A percentile compares a stretch with the other conserved stretches of the same genome.
These are phyloP conservation scores for Aureobasidium sp. DNA, from an alignment of 2,329 filamentous ascomycete species.

Conservation along the genomic window DNA sequence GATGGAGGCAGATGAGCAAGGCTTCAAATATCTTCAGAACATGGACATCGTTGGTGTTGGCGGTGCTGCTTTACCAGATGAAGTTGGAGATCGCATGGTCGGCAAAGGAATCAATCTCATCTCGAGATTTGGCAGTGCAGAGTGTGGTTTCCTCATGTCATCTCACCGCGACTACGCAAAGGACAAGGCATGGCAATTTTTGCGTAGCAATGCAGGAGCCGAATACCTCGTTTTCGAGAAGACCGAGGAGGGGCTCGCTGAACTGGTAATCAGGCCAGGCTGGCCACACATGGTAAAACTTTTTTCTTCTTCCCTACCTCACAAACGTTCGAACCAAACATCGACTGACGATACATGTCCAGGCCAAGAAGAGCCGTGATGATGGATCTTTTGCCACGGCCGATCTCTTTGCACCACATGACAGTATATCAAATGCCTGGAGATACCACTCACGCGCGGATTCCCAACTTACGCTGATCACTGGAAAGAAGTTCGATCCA, in stretches of 20 bases:
- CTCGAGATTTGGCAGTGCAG: constrained; percentile 56
- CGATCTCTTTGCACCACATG: constrained; percentile 53
- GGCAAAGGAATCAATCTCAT: constrained; percentile 45
- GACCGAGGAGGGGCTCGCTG: constrained; percentile 36
- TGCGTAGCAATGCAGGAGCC: constrained; percentile 35
- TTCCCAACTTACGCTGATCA: constrained; percentile 52
- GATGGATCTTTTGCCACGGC: constrained; percentile 55
- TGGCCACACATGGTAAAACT: constrained; percentile 47
- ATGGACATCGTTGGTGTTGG: constrained; percentile 58
- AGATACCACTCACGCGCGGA: constrained; percentile 54
- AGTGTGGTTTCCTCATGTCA: constrained; percentile 57
- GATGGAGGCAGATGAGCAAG: constrained; percentile 36
- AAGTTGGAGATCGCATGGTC: constrained; percentile 47
- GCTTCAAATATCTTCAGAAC: constrained; percentile 33
- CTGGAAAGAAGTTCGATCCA: constrained; percentile 62
- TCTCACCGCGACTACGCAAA: constrained; percentile 47
- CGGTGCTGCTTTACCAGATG: constrained; percentile 47
- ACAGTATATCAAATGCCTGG: constrained; percentile 46
- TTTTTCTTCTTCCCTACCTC: background rate
- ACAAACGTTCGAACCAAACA: background rate
- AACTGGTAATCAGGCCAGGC: constrained; percentile 45
- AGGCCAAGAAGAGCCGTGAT: constrained; percentile 46
- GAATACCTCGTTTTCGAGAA: constrained; percentile 38
- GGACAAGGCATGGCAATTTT: constrained; percentile 54
- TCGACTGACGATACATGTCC: background rate